Evolutionary conservation across 1,284 basidiomycete genomes (phyloP), one percentile per base, ranked within the genome.

Genomic region (Cerioporus squamosus): DNA sequence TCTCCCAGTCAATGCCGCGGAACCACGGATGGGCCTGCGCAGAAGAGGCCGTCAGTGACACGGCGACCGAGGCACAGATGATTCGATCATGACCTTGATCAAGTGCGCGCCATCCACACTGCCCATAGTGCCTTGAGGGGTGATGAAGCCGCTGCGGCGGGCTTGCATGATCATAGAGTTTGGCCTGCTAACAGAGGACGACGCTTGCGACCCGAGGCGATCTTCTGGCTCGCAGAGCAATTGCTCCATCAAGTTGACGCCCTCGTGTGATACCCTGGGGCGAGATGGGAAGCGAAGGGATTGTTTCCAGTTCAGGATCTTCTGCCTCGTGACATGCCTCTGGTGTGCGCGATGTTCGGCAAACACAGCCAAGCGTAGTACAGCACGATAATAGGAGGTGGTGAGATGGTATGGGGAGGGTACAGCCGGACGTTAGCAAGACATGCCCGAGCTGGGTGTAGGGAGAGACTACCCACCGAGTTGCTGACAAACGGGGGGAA

Each of bases 171-270:
- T 81, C 73, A 92, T 81, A 33, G 90, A 90, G 73, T 94, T 88
- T 18, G 91, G 90, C 58, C 90, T 79, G 52, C 83, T 87, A 43
- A 86, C 85, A 53, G 88, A 90, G 40, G 85, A 79, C 12, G 84
- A 81, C 12, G 83, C 75, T 69, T 88, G 84, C 58, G 88, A 90
- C 20, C 95, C 96, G 33, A 99, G 81, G 33, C 96, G 86, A 72
- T 98, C 95, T 75, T 97, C 94, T 5, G 93, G 88, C 74, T 98
- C 96, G 74, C 97, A 98, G 33, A 98, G 84, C 18, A 98, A 82
- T 61, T 87, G 85, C 65, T 89, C 83, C 82, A 98, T 94, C 68
- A 98, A 81, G 76, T 90, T 89, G 62, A 94, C 82, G 38, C 90
- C 95, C 74, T 95, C 93, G 65, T 85, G 85, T 26, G 94, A 95